Evolutionary conservation across 2,329 filamentous ascomycete genomes (phyloP).

Genomic region (Fusarium begoniae): DNA sequence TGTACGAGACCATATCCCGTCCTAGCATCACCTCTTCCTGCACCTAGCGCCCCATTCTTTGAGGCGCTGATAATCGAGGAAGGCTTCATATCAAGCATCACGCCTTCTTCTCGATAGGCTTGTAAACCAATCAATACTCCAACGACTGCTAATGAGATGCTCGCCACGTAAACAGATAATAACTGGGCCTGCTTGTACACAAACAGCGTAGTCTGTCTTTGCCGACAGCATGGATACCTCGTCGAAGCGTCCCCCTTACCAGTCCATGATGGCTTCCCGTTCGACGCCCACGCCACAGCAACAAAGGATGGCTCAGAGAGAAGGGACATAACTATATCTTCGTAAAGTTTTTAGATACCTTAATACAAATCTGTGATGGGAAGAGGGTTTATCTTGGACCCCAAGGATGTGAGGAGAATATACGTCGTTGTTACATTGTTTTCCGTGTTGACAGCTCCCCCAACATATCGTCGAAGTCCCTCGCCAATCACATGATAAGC

Average conservation of each 20-base stretch:
- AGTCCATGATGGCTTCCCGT: neutral
- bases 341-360: neutral
- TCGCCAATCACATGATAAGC: neutral
- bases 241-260: neutral
- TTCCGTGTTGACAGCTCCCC: neutral
- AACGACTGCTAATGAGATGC: neutral
- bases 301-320: neutral
- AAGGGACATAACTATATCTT: no score
- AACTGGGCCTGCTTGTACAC: neutral
- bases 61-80: neutral
- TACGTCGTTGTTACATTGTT: neutral
- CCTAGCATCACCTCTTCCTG: no score
- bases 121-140: neutral
- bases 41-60: neutral
- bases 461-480: neutral
- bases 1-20: neutral
- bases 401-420: neutral
- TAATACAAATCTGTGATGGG: neutral
- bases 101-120: neutral
- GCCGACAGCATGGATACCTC: neutral
- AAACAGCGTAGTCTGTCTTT: neutral
- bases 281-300: neutral
- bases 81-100: neutral
- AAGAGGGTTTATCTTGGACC: neutral
- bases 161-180: no score